These are phyloP conservation scores for Amylostereum chailletii DNA, from an alignment of 1,284 basidiomycete species.

Conservation along the genomic window DNA sequence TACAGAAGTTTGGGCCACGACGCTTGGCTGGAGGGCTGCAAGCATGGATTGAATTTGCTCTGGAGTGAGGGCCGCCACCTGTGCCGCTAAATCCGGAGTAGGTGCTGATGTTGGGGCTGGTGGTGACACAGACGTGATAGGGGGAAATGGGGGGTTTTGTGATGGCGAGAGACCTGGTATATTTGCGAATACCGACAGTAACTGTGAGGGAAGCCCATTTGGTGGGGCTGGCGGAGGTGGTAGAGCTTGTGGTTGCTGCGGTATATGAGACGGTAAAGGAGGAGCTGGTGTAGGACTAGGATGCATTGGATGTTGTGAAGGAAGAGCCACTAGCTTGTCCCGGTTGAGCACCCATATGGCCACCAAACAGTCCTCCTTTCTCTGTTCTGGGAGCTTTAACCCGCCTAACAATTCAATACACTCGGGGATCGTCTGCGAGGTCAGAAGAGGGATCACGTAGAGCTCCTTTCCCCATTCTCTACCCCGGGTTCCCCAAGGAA, in stretches of 20 bases:
- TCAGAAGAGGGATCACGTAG: constrained; percentile 77
- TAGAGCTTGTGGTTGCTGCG: background rate
- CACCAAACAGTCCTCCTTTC: constrained; percentile 61
- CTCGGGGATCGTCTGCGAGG: constrained; percentile 68
- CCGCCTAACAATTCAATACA: constrained; percentile 82
- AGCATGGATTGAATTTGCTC: constrained; percentile 46
- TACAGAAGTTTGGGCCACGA: background rate
- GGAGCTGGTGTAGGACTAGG: constrained; percentile 8
- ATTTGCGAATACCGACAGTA: too few species aligned
- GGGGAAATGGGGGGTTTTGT: background rate
- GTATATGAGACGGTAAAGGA: constrained; percentile 2
- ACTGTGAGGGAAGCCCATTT: background rate
- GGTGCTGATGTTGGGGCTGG: constrained; percentile 4
- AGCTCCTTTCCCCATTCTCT: constrained; percentile 78
- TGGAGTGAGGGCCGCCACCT: constrained; percentile 46
- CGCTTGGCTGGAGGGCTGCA: constrained; percentile 22
- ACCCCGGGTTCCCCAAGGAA: constrained; percentile 72
- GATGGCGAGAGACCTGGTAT: background rate
- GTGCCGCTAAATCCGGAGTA: constrained; percentile 22
- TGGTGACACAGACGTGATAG: constrained; percentile 6
- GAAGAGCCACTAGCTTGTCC: constrained; percentile 50
- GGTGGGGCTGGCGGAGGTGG: background rate
- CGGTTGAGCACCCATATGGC: constrained; percentile 79
- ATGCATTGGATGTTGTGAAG: constrained; percentile 13
- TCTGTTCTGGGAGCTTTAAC: constrained; percentile 56